Evolutionary conservation across 1,139 yeast genomes (phyloP).

Genomic region (Debaryomyces sp.): DNA sequence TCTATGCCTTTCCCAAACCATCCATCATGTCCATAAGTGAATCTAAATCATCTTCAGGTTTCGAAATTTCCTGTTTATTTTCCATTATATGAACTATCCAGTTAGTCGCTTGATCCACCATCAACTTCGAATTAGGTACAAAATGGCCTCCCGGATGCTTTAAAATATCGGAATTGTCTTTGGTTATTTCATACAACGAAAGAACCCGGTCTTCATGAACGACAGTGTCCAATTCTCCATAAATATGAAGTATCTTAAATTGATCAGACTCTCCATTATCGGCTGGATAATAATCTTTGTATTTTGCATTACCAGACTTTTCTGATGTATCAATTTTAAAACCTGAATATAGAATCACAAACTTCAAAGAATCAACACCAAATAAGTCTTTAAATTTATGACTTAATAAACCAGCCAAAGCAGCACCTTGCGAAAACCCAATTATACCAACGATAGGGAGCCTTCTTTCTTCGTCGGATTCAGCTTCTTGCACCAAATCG

Average conservation of each 20-base stretch:
- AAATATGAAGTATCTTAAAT: conserved; percentile 63
- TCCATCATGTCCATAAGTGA: conserved; percentile 43
- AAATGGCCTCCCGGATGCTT: conserved; percentile 87
- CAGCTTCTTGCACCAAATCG: conserved; percentile 25
- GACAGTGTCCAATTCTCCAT: conserved; percentile 88
- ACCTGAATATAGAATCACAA: conserved; percentile 77
- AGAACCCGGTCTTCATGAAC: conserved; percentile 74
- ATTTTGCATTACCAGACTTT: conserved; percentile 28
- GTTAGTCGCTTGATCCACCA: conserved; percentile 57
- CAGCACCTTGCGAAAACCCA: conserved; percentile 53
- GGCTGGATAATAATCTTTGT: conserved; percentile 36
- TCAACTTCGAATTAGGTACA: conserved; percentile 71
- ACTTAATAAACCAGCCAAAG: conserved; percentile 50
- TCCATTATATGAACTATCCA: conserved; percentile 46
- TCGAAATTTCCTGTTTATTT: conserved; percentile 16
- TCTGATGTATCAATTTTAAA: conserved; percentile 61
- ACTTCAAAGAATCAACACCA: conserved; percentile 50
- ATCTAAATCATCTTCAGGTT: conserved; percentile 31
- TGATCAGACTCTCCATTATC: conserved; percentile 16
- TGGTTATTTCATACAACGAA: conserved; percentile 57
- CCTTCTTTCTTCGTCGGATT: conserved; percentile 24
- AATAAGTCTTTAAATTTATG: conserved; percentile 34
- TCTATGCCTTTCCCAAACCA: conserved; percentile 12
- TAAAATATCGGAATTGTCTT: conserved; percentile 47
- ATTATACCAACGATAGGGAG: conserved; percentile 45